Evolutionary conservation across 129 eudicot genomes (phyloP).

Genomic region (Helichrysum umbraculigerum): DNA sequence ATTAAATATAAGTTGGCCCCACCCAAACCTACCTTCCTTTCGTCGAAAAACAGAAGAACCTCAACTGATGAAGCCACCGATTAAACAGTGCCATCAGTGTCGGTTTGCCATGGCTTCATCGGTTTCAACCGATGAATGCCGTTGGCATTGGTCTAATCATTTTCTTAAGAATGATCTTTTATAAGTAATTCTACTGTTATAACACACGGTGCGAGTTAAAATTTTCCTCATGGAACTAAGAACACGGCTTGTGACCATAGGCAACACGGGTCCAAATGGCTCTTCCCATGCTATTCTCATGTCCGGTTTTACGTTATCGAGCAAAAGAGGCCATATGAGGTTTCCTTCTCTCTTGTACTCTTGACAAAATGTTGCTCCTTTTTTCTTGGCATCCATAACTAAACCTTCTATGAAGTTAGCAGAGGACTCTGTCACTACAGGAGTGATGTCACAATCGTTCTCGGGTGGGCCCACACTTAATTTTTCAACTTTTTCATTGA

Average conservation of each 20-base stretch:
- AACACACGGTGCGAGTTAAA: neutral
- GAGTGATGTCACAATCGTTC: constrained; percentile 89
- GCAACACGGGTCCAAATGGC: constrained; percentile 93
- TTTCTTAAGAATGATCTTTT: neutral
- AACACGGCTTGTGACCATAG: constrained; percentile 55
- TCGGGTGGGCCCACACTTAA: constrained; percentile 92
- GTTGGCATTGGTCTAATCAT: too few relatives aligned
- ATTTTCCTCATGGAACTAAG: too few relatives aligned
- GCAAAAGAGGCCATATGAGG: constrained; percentile 91
- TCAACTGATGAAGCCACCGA: too few relatives aligned
- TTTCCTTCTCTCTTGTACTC: constrained; percentile 92
- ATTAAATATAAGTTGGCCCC: too few relatives aligned
- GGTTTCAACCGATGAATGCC: too few relatives aligned
- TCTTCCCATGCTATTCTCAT: constrained; percentile 99
- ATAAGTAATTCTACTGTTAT: neutral
- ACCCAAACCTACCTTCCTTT: too few relatives aligned
- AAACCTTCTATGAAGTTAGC: constrained; percentile 90
- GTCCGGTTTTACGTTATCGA: constrained; percentile 81
- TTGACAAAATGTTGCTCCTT: constrained; percentile 92
- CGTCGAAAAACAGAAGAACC: too few relatives aligned
- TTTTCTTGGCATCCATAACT: constrained; percentile 85
- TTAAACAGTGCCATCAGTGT: too few relatives aligned
- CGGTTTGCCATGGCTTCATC: too few relatives aligned
- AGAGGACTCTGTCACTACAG: constrained; percentile 95
- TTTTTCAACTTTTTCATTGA: constrained; percentile 80